Evolutionary conservation across 352 stramenopile species (phyloP).

Genomic region (Phytophthora pseudosyringae): DNA sequence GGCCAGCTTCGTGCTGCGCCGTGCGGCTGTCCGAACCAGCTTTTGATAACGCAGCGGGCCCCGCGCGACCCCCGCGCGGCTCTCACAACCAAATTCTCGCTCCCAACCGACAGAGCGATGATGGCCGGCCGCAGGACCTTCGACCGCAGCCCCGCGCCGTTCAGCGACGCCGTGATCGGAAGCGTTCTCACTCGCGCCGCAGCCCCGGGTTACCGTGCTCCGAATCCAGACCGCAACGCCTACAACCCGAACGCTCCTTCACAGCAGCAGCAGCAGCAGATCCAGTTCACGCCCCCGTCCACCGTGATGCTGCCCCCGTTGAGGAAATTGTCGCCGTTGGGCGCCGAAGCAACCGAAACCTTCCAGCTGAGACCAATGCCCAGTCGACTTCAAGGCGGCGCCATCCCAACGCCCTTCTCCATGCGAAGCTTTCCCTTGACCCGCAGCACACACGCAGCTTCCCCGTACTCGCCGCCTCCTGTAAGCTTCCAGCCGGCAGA

Average conservation of each 20-base stretch:
- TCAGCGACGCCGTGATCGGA: slow-evolving; percentile 42
- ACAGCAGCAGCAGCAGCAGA: slow-evolving; percentile 12
- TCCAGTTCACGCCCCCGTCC: slow-evolving; percentile 4
- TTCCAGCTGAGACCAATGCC: slow-evolving; percentile 15
- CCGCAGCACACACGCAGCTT: neutral
- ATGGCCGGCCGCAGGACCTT: slow-evolving; percentile 33
- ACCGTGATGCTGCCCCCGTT: slow-evolving; percentile 23
- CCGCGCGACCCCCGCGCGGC: neutral
- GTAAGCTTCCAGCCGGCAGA: neutral
- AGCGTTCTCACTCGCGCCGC: slow-evolving; percentile 28
- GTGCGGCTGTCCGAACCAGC: slow-evolving; percentile 23
- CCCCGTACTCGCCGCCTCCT: neutral
- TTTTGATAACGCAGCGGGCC: slow-evolving; percentile 37
- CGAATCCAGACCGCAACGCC: slow-evolving; percentile 5
- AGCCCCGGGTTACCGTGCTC: slow-evolving; percentile 3
- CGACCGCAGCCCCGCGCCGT: slow-evolving; percentile 20
- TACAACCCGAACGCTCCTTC: neutral
- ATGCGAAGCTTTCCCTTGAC: slow-evolving; percentile 4
- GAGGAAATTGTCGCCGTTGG: slow-evolving; percentile 25
- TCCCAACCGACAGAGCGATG: slow-evolving; percentile 16
- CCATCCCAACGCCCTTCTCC: neutral
- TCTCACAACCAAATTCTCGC: slow-evolving; percentile 29
- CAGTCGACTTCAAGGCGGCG: slow-evolving; percentile 15
- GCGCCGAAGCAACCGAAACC: slow-evolving; percentile 10
- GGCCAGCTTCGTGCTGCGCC: slow-evolving; percentile 29